Conservation (phyloP, 2,329 filamentous ascomycete species). For the Paraconiothyrium brasiliense region DNA sequence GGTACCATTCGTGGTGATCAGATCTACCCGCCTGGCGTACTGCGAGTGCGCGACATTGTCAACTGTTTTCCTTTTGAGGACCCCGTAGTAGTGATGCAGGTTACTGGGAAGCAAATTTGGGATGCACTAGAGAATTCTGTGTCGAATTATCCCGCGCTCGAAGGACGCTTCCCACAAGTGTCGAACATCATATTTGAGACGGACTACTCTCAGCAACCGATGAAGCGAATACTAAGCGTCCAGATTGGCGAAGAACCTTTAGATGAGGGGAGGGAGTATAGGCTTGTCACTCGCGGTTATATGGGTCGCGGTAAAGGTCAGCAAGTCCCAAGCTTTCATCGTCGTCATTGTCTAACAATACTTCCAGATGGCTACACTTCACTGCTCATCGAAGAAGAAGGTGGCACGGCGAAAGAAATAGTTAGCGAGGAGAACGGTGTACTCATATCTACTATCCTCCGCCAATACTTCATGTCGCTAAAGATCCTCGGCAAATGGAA, state of each 20-base stretch:
- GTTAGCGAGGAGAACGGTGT: constrained; percentile 88
- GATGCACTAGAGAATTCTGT: constrained; percentile 88
- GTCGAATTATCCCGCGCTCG: constrained; percentile 80
- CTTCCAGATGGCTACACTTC: constrained; percentile 75
- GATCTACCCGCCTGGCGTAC: constrained; percentile 81
- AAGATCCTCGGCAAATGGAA: constrained; percentile 84
- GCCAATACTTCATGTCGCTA: constrained; percentile 90
- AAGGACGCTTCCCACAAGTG: constrained; percentile 85
- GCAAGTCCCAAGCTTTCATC: neutral
- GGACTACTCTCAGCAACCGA: constrained; percentile 68
- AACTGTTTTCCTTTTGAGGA: constrained; percentile 95
- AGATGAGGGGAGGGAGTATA: constrained; percentile 71
- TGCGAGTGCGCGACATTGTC: constrained; percentile 82
- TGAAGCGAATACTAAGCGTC: constrained; percentile 70
- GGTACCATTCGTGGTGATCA: constrained; percentile 90
- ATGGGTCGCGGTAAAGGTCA: constrained; percentile 80
- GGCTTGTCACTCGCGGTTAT: constrained; percentile 82
- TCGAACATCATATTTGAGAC: constrained; percentile 82
- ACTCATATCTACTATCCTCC: constrained; percentile 83
- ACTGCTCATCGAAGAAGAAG: constrained; percentile 78
- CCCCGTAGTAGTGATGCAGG: constrained; percentile 79
- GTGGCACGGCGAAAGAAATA: constrained; percentile 78
- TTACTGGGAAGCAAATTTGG: constrained; percentile 76
- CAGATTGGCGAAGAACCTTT: constrained; percentile 70
- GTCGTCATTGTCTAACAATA: constrained; percentile 22